Evolutionary conservation across 805 yeast species (phyloP), one percentile per base, ranked within the genome.

Genomic region (Zygosaccharomyces bisporus): DNA sequence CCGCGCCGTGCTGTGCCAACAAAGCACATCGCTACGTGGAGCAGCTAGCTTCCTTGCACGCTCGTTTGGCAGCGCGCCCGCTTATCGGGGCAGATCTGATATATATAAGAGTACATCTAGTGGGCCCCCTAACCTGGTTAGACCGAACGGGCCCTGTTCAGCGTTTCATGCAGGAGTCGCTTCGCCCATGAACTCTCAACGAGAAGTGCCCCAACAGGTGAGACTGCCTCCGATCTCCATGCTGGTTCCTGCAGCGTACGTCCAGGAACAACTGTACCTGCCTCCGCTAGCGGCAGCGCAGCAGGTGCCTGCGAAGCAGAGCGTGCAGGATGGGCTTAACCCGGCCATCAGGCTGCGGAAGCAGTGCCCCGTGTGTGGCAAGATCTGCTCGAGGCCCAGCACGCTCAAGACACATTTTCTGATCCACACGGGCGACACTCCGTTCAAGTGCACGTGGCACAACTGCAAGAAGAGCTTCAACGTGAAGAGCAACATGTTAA

Each of bases 351-450:
- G 49, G 33, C 33, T 50, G 24, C 46, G 60, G 16, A 77, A 76
- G 53, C 64, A 76, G 41, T 70, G 74, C 46, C 66, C 61, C 12
- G 73, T 80, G 13, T 87, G 96, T 62, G 74, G 77, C 37, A 86
- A 87, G 61, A 80, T 77, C 43, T 88, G 88, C 68, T 82, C 86
- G 54, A 76, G 95, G 57, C 90, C 95, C 6, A 81, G 89, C 8
- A 86, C 93, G 1, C 69, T 87, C 44, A 83, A 81, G 50, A 87
- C 90, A 3, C 96, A 88, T 63, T 71, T 75, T 52, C 77, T 86
- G 52, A 83, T 86, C 5, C 96, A 88, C 61, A 82, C 88, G 0
- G 89, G 89, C n/a, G 88, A 81, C 56, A 82, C 81, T 52, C 89
- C 89, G 6, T 83, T 78, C 58, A 66, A 67, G 44, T 83, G 88